Evolutionary conservation across 768 basidiomycete species (phyloP), one percentile per base, ranked within the genome.

Genomic region (Pholiota conissans): DNA sequence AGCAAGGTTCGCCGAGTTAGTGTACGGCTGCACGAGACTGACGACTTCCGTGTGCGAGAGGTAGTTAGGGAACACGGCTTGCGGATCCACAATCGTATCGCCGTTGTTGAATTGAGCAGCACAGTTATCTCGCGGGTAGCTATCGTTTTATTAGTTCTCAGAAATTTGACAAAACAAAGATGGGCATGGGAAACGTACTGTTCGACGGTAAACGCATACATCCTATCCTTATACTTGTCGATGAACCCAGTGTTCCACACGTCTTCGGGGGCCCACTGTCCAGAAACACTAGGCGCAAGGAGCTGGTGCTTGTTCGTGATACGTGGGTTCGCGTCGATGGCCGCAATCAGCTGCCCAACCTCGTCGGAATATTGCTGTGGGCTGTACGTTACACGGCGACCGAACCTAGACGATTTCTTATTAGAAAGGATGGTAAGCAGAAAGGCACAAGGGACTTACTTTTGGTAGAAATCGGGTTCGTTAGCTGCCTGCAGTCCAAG

Each of bases 401-500:
- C 68, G 59, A 77, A 76, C 32, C 72, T 74, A 34, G 39, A 30
- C 34, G 39, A 55, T 7, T 45, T 29, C n/a, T n/a, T n/a, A n/a
- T n/a, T n/a, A n/a, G n/a, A n/a, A n/a, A n/a, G n/a, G 18, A 18
- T 29, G 30, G 47, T 59, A 69, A 2, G 58, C n/a, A 57, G 29
- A 29, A 27, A 24, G 32, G 54, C 18, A 49, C 49, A n/a, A n/a
- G n/a, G n/a, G 29, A 7, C 69, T 9, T 71, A 77, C 67, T 65
- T 57, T 9, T 76, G 71, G 61, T 87, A 93, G 61, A 91, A 79
- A 74, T 93, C 90, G 14, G 90, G 90, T 71, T 92, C 90, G 66
- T 92, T 91, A 2, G 85, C 89, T 1, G 84, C 81, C 67, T 90
- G 86, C 7, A 89, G 70, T 0, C 86, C 90, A n/a, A 87, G 69